Base-by-base conservation (phyloP, 148 eudicot genomes). In the Suaeda aralocaspica region DNA sequence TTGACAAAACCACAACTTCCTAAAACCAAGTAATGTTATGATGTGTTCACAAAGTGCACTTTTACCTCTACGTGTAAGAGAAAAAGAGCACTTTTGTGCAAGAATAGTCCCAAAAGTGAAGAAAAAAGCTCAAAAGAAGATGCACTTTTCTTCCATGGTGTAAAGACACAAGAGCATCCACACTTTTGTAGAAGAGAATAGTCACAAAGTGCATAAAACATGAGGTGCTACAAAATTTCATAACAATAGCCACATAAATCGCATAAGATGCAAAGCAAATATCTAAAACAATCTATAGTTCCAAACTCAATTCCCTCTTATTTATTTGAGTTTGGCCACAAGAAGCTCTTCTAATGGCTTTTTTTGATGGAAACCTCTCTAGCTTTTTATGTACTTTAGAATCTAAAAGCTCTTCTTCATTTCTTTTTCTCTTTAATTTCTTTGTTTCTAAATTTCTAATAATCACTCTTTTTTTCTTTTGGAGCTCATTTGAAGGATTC, bases 201-300 rank as follows among this genome's bases (percentile, higher is more conserved):
- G n/a, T n/a, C n/a, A n/a, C n/a, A n/a, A n/a, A n/a, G n/a, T n/a
- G n/a, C n/a, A n/a, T n/a, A n/a, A n/a, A n/a, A n/a, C 41, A 68
- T 36, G 48, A 52, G 71, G 72, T 68, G 62, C 34, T 55, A 28
- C 15, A 10, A 28, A 53, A 52, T 33, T 11, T 14, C 24, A 4
- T 36, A 53, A 68, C 72, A 22, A 53, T 9, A 34, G 34, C 71
- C 71, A 68, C 71, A 15, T 68, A 55, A 68, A 68, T 29, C n/a
- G 72, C 29, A 68, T 68, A 24, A 0, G 72, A 68, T 68, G 61
- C 72, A 68, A 68, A 68, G 50, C n/a, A 5, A 39, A 53, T 60
- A 33, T 60, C 41, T 59, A 59, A 59, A 31, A 9, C 22, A 59
- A 59, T 14, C 63, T 30, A 18, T 36, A 26, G 12, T 55, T 55